Evolutionary conservation across 140 eudicot genomes (phyloP).

Genomic region (Senecio squalidus): DNA sequence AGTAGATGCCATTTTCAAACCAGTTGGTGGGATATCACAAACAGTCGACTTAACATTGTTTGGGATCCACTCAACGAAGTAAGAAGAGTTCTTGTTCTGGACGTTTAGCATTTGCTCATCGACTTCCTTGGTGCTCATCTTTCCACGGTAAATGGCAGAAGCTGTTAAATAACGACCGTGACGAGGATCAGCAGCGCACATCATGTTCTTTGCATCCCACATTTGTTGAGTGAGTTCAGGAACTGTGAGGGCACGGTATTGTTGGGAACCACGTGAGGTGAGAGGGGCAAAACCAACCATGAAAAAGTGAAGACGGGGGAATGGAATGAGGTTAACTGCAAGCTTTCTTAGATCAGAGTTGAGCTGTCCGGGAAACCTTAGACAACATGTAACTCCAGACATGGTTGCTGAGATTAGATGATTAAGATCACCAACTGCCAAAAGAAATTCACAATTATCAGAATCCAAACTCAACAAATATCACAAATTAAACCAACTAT

Average conservation of each 20-base stretch:
- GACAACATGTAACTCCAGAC: slow-evolving; percentile 61
- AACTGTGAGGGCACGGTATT: too few species aligned
- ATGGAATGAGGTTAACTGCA: slow-evolving; percentile 48
- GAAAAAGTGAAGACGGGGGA: slow-evolving; percentile 60
- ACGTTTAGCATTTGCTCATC: slow-evolving; percentile 61
- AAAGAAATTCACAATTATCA: not conserved
- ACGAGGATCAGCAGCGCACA: too few species aligned
- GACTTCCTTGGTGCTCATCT: slow-evolving; percentile 60
- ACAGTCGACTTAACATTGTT: slow-evolving; percentile 60
- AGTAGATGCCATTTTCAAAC: slow-evolving; percentile 54
- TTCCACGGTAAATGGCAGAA: slow-evolving; percentile 54
- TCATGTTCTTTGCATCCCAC: too few species aligned
- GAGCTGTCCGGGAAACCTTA: slow-evolving; percentile 54
- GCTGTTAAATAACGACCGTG: slow-evolving; percentile 55
- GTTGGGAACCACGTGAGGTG: too few species aligned
- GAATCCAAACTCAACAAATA: not conserved
- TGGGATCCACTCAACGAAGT: slow-evolving; percentile 62
- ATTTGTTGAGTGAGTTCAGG: too few species aligned
- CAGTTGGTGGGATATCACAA: slow-evolving; percentile 59
- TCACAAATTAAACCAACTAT: not conserved
- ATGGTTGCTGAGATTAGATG: slow-evolving; percentile 57
- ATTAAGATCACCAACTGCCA: slow-evolving; percentile 54
- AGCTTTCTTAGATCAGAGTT: slow-evolving; percentile 53
- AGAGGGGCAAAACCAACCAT: slow-evolving; percentile 60
- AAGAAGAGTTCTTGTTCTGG: slow-evolving; percentile 65